Base-by-base conservation (phyloP, 129 eudicot species). In the Sambucus nigra region DNA sequence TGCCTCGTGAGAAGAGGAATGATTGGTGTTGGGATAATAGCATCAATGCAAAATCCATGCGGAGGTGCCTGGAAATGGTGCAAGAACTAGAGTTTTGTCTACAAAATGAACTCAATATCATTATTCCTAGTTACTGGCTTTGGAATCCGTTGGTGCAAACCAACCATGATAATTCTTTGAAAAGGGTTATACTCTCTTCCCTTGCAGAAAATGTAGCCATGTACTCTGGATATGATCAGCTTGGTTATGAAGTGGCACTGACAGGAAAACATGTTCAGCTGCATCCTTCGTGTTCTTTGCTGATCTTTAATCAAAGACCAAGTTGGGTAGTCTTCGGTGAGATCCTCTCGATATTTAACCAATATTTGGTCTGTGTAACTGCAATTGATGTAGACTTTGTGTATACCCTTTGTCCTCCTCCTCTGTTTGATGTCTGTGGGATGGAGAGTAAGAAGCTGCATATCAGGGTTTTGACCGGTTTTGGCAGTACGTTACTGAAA, bases 1-100 rank as follows among this genome's bases (percentile, higher is more conserved):
- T 74, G 29, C 78, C 88, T 2, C 18, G 17, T 2, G 82, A 71
- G 23, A 74, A 51, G 47, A 76, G 62, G 46, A 91, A 72, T 39
- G 69, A 35, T 25, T 91, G 98, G 98, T 91, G 98, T 70, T 91
- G 98, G 98, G 89, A 79, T 16, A 85, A 85, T 55, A 91, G 98
- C 57, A 85, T 91, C 33, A 91, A 91, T 60, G 95, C 95, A 2
- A 91, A 85, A 71, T 71, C 98, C 32, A 73, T 91, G 94, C 61
- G 77, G 23, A 81, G 98, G 63, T 91, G 98, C 65, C 76, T 61
- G 19, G 98, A 81, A 56, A 75, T 84, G 19, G 82, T 85, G 47
- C 63, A 61, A 1, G 98, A 91, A 68, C 68, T 86, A 74, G 98
- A 85, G 57, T 47, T 8, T 53, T 81, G 86, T 69, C 87, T 91